Percentiles rank a stretch among this genome's conserved stretches.
Conservation (phyloP, 2,329 filamentous ascomycete genomes). For the Chlorencoelia australis region DNA sequence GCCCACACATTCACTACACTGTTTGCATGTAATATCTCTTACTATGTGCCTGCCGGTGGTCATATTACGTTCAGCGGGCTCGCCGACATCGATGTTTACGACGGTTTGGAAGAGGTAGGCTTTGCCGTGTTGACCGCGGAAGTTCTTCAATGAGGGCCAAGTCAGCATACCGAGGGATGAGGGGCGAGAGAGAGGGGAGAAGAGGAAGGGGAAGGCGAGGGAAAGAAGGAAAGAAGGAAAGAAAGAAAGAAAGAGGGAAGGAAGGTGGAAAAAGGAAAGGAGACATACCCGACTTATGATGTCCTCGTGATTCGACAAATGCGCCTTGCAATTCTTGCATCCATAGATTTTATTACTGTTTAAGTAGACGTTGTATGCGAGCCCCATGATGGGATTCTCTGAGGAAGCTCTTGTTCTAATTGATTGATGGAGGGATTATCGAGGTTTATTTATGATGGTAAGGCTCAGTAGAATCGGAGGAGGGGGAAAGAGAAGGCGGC, state of each 20-base stretch:
- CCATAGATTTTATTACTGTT: slow-evolving; percentile 81
- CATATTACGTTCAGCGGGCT: slow-evolving; percentile 93
- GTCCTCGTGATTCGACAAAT: slow-evolving; percentile 89
- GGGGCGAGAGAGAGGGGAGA: slow-evolving; percentile 1
- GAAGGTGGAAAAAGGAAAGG: slow-evolving; percentile 1
- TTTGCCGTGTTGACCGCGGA: slow-evolving; percentile 96
- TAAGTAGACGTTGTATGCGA: slow-evolving; percentile 86
- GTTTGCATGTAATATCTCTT: slow-evolving; percentile 80
- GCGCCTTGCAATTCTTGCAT: slow-evolving; percentile 91
- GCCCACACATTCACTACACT: slow-evolving; percentile 86
- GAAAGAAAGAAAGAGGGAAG: background rate
- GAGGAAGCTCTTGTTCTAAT: too few species aligned
- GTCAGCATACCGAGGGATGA: too few species aligned
- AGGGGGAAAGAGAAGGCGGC: too few species aligned
- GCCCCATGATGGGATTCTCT: slow-evolving; percentile 54
- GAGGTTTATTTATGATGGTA: too few species aligned
- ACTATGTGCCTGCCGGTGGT: slow-evolving; percentile 93
- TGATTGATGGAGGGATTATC: too few species aligned
- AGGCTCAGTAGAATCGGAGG: too few species aligned
- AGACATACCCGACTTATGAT: slow-evolving; percentile 79
- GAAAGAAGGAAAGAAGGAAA: background rate
- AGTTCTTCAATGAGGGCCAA: too few species aligned
- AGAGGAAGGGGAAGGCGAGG: slow-evolving; percentile 1
- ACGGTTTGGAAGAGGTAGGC: slow-evolving; percentile 92
- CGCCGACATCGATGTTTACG: slow-evolving; percentile 77